A percentile compares a stretch with the other conserved stretches of the same genome.
phyloP scores from a whole-genome alignment of 768 basidiomycete species.

The Tulasnella sp. region DNA sequence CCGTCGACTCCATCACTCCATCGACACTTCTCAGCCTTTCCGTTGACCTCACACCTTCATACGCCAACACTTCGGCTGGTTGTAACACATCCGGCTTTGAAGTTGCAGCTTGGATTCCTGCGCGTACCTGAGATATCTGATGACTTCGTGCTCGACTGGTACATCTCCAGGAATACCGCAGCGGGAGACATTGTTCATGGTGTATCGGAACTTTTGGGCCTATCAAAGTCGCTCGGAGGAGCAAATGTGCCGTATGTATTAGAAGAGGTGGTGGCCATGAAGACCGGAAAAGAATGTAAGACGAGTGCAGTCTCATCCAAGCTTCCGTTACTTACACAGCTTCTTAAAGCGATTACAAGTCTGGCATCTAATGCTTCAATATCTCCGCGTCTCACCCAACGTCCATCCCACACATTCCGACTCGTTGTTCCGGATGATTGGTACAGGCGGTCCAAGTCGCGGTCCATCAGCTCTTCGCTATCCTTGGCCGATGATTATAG shows the following conservation, averaged over 20 bases:
- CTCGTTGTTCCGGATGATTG: conserved; percentile 71
- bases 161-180: conserved; percentile 46
- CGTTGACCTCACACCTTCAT: conserved; percentile 56
- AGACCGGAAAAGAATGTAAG: conserved; percentile 42
- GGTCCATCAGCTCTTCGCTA: conserved; percentile 25
- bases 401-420: conserved; percentile 36
- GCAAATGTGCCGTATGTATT: conserved; percentile 61
- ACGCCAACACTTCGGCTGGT: conserved; percentile 58
- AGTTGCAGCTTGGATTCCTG: conserved; percentile 41
- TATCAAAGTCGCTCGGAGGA: conserved; percentile 54
- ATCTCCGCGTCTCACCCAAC: conserved; percentile 24
- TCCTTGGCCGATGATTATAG: conserved; percentile 14
- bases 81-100: conserved; percentile 52
- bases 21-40: conserved; percentile 58
- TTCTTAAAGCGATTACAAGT: not conserved
- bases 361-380: conserved; percentile 12
- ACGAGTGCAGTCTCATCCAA: not conserved
- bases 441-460: conserved; percentile 60
- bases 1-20: conserved; percentile 22
- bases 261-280: conserved; percentile 53
- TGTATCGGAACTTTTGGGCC: conserved; percentile 53
- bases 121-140: conserved; percentile 72
- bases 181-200: conserved; percentile 43
- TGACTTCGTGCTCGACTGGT: conserved; percentile 53
- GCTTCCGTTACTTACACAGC: not conserved